Conservation (phyloP, 768 basidiomycete genomes). For the Lepiota brunneoincarnata region DNA sequence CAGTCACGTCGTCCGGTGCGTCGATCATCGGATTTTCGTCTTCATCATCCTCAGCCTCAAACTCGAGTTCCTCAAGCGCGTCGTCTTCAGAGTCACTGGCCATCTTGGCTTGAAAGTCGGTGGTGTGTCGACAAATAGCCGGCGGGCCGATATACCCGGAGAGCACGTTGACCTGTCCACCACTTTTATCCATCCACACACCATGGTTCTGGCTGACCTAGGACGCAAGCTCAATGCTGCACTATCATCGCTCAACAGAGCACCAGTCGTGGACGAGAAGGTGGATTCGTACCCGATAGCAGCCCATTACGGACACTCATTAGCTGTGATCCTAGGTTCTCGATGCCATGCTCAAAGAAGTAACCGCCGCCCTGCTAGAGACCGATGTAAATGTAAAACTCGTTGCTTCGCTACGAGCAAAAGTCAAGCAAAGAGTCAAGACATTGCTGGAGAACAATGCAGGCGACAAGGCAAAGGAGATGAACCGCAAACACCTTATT, state of each 20-base stretch:
- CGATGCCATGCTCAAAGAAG: slow-evolving; percentile 92
- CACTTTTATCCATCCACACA: slow-evolving; percentile 19
- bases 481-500: slow-evolving; percentile 81
- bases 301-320: not conserved
- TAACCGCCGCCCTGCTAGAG: slow-evolving; percentile 90
- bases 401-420: slow-evolving; percentile 80
- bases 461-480: slow-evolving; percentile 72
- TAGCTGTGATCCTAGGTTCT: slow-evolving; percentile 59
- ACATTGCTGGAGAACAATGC: slow-evolving; percentile 64
- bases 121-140: not conserved
- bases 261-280: slow-evolving; percentile 89
- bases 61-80: slow-evolving; percentile 47
- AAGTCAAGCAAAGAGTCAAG: slow-evolving; percentile 90
- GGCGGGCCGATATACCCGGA: slow-evolving; percentile 2
- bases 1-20: slow-evolving; percentile 9
- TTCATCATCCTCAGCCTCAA: slow-evolving; percentile 14
- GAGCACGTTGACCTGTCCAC: slow-evolving; percentile 7
- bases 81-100: slow-evolving; percentile 66
- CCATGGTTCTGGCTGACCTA: slow-evolving; percentile 95
- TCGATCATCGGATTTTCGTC: slow-evolving; percentile 10
- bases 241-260: slow-evolving; percentile 83
- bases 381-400: slow-evolving; percentile 99
- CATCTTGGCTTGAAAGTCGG: slow-evolving; percentile 35
- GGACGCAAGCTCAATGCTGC: slow-evolving; percentile 93
- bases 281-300: slow-evolving; percentile 34